Evolutionary conservation across 805 yeast species (phyloP).

Genomic region (Pichia kluyveri): DNA sequence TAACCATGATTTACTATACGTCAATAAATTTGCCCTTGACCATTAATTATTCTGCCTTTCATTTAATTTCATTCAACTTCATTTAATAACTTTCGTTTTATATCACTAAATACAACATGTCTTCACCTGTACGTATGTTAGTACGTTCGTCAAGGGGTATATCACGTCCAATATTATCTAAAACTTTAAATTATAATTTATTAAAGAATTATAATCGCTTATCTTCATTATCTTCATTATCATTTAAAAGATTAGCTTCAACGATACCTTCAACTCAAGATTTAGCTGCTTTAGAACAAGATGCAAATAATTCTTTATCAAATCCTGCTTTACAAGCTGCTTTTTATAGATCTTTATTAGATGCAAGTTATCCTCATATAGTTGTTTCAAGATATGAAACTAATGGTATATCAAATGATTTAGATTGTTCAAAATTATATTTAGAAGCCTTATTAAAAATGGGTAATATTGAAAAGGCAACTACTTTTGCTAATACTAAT

Average conservation of each 20-base stretch:
- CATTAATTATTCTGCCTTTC: too few relatives aligned
- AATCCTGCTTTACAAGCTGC: slow-evolving; percentile 73
- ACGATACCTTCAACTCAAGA: slow-evolving; percentile 20
- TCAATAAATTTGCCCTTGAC: too few relatives aligned
- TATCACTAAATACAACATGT: background rate
- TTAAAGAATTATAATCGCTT: background rate
- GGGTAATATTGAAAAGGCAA: slow-evolving; percentile 76
- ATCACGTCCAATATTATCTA: background rate
- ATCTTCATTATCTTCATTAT: background rate
- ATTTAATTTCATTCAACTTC: too few relatives aligned
- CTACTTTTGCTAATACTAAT: slow-evolving; percentile 44
- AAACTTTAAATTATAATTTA: background rate
- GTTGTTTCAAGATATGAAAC: slow-evolving; percentile 93
- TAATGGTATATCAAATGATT: slow-evolving; percentile 79
- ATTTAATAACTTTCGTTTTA: too few relatives aligned
- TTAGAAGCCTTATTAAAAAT: slow-evolving; percentile 69
- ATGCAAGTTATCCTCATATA: slow-evolving; percentile 87
- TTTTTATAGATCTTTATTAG: slow-evolving; percentile 67
- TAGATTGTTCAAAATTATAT: slow-evolving; percentile 72
- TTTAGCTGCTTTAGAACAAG: slow-evolving; percentile 63
- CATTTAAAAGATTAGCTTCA: slow-evolving; percentile 7
- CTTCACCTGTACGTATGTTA: background rate
- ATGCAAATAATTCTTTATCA: slow-evolving; percentile 69
- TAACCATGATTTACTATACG: too few relatives aligned
- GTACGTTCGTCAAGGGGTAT: background rate